A percentile compares a stretch with the other conserved stretches of the same genome.
Conservation (phyloP, 768 basidiomycete genomes). For the Lentinus brumalis region DNA sequence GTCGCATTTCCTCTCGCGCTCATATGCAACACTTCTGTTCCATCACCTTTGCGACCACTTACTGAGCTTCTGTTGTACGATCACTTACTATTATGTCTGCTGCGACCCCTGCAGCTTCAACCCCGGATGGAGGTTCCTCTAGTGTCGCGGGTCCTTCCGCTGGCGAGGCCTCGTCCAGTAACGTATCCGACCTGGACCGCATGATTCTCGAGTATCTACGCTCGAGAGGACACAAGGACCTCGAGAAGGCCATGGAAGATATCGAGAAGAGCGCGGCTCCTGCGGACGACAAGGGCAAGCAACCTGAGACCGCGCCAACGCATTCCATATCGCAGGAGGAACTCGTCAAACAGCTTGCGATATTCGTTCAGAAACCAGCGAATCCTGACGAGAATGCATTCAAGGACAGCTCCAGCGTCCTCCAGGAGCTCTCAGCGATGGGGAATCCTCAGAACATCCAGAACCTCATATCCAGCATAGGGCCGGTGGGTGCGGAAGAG, state of each 20-base stretch:
- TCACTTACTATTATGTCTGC: constrained; percentile 47
- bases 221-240: constrained; percentile 44
- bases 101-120: constrained; percentile 52
- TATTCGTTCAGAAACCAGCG: constrained; percentile 69
- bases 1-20: background rate
- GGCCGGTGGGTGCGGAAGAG: constrained; percentile 80
- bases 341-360: constrained; percentile 58
- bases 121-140: constrained; percentile 43
- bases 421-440: constrained; percentile 69
- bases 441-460: constrained; percentile 74
- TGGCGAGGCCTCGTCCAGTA: constrained; percentile 42
- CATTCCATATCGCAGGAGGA: constrained; percentile 47
- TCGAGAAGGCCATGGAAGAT: constrained; percentile 47
- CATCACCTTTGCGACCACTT: background rate
- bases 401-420: constrained; percentile 64
- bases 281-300: constrained; percentile 39
- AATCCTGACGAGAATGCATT: constrained; percentile 70
- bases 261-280: constrained; percentile 34
- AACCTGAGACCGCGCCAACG: constrained; percentile 23
- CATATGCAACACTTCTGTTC: background rate
- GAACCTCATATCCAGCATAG: constrained; percentile 74
- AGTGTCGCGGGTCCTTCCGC: constrained; percentile 38
- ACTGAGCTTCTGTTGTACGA: constrained; percentile 8
- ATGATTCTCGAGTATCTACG: constrained; percentile 53
- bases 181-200: constrained; percentile 41